These are phyloP conservation scores for Diaporthe helianthi DNA, from an alignment of 2,329 filamentous ascomycete genomes.

Conservation along the genomic window DNA sequence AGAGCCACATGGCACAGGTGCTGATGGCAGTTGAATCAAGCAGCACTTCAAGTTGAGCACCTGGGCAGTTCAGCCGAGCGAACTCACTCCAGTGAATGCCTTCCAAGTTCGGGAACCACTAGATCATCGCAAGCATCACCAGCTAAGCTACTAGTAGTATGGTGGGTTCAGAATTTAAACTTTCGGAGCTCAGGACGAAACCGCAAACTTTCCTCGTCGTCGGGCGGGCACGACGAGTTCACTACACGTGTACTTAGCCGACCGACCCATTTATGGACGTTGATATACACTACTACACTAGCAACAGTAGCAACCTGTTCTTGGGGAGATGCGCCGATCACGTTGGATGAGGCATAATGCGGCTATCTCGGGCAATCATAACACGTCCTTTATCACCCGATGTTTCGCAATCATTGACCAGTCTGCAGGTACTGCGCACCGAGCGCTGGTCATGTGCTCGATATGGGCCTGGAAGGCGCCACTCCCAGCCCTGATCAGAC, in stretches of 20 bases:
- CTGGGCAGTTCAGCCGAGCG: too few species aligned
- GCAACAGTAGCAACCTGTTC: not conserved
- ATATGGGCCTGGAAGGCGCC: not conserved
- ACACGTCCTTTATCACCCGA: not conserved
- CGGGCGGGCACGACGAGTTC: not conserved
- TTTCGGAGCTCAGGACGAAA: conserved; percentile 7
- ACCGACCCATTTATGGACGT: not conserved
- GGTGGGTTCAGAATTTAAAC: conserved; percentile 1
- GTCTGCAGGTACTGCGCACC: conserved; percentile 20
- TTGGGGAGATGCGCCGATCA: not conserved
- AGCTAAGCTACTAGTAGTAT: too few species aligned
- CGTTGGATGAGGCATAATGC: not conserved
- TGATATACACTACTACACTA: too few species aligned
- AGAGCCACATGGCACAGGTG: not conserved
- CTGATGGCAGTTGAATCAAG: not conserved
- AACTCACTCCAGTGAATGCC: not conserved
- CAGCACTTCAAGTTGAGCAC: too few species aligned
- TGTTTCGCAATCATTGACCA: conserved; percentile 19
- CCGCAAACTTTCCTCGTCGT: conserved; percentile 15
- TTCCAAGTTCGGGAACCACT: too few species aligned
- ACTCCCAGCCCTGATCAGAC: not conserved
- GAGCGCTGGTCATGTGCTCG: conserved; percentile 10
- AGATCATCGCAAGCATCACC: not conserved
- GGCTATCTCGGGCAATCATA: not conserved
- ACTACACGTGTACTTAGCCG: too few species aligned